Conservation (phyloP, 257 asterid genomes). For the Primulina tabacum region DNA sequence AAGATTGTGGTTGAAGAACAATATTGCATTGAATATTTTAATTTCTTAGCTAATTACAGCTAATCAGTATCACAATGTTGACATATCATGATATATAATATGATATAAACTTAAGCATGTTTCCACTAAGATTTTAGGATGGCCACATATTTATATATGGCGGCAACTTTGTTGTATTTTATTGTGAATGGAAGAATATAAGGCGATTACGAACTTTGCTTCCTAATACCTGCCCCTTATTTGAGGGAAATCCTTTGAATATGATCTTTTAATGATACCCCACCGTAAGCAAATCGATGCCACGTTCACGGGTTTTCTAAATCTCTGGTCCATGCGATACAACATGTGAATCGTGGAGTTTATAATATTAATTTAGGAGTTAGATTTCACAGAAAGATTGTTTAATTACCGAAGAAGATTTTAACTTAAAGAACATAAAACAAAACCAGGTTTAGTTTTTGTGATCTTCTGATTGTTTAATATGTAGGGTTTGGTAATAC, state of each 20-base stretch:
- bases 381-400: background rate
- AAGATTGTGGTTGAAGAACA: background rate
- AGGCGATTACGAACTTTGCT: background rate
- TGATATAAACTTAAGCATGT: background rate
- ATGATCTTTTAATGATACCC: background rate
- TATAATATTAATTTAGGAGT: background rate
- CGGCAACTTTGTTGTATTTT: background rate
- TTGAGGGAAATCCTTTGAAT: background rate
- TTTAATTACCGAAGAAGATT: too few relatives aligned
- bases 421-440: too few relatives aligned
- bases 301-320: background rate
- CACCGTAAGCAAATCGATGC: background rate
- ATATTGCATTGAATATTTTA: background rate
- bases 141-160: background rate
- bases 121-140: slow-evolving; percentile 18
- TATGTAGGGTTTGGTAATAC: slow-evolving; percentile 62
- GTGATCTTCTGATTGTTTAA: background rate
- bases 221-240: background rate
- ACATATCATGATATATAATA: slow-evolving; percentile 20
- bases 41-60: background rate
- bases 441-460: background rate
- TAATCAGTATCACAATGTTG: slow-evolving; percentile 12
- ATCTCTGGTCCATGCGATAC: background rate
- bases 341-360: background rate
- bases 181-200: too few relatives aligned